Evolutionary conservation across 2,329 filamentous ascomycete genomes (phyloP), one percentile per base, ranked within the genome.

Genomic region (Verticillium alfalfae): DNA sequence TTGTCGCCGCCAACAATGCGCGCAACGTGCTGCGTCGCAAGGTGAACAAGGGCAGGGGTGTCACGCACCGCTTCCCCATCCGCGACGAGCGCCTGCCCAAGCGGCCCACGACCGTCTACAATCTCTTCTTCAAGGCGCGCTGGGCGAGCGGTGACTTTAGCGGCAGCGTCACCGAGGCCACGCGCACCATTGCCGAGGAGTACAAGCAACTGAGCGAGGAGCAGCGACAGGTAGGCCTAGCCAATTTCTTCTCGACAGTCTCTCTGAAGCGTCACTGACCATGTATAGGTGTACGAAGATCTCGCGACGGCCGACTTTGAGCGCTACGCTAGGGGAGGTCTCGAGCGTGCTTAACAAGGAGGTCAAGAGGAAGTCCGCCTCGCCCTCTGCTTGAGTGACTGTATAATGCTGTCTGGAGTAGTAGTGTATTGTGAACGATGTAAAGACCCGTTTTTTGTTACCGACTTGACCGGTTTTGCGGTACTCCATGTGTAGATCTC

Each of bases 71-170:
- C 58, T 15, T 5, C 45, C 1, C 60, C 18, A 77, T 86, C 65
- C 65, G 63, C 2, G 84, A 87, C 67, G 72, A 77, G 2, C 83
- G 84, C 49, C 64, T 74, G 38, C 84, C 84, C 65, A 79, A 78
- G 70, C 67, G 65, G 39, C 67, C 77, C 12, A 0, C 39, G 13
- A 67, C 60, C 13, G 31, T 75, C 34, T 84, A 69, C 65, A 57
- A 60, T 9, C 61, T 72, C 4, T 86, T 72, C 69, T 61, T 75
- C 61, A 74, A 75, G 68, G 68, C 74, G 12, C 75, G 75, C 61
- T 78, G 72, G 70, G 66, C 67, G 8, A 67, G 70, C 36, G 73
- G 73, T 49, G 67, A 71, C 0, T 66, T 66, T 34, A 52, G 36
- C 3, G 62, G 61, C 31, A 5, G 22, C 4, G 39, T 70, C 10